Conservation (phyloP, 495 filamentous ascomycete genomes). For the Talaromyces trachyspermus region DNA sequence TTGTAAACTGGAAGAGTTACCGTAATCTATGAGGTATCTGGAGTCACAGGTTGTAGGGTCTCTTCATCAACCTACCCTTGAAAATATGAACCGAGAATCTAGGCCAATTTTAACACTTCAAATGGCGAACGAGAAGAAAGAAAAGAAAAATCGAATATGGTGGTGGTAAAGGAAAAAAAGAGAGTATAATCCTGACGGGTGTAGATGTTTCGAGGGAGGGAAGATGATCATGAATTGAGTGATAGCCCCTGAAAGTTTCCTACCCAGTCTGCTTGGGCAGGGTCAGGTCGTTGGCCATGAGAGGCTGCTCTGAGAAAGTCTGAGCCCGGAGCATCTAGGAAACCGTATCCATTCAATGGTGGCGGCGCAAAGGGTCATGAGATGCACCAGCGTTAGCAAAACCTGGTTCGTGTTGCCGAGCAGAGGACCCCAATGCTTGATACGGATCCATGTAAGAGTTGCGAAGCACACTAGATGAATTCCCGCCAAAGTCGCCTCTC, state of each 20-base stretch:
- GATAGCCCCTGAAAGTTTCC: slow-evolving; percentile 45
- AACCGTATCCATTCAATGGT: slow-evolving; percentile 21
- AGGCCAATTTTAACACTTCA: slow-evolving; percentile 3
- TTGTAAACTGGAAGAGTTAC: slow-evolving; percentile 14
- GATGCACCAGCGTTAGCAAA: slow-evolving; percentile 12
- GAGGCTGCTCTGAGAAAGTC: slow-evolving; percentile 24
- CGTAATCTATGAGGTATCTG: slow-evolving; percentile 28
- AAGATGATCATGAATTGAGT: slow-evolving; percentile 33
- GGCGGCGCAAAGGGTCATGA: slow-evolving; percentile 33
- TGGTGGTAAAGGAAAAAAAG: slow-evolving; percentile 1
- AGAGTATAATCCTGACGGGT: neutral
- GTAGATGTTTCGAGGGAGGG: neutral
- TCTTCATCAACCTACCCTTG: slow-evolving; percentile 15
- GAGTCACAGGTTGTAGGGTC: slow-evolving; percentile 22
- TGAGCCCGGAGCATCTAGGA: slow-evolving; percentile 26
- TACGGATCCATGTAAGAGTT: slow-evolving; percentile 31
- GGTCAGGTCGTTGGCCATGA: slow-evolving; percentile 28
- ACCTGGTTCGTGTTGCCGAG: slow-evolving; percentile 23
- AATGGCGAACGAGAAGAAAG: neutral
- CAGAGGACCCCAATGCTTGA: slow-evolving; percentile 25
- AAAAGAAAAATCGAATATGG: slow-evolving; percentile 4
- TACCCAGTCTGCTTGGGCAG: slow-evolving; percentile 36
- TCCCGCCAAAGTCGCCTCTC: slow-evolving; percentile 17
- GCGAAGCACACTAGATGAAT: slow-evolving; percentile 26
- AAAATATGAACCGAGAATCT: slow-evolving; percentile 10